Evolutionary conservation across 192 early-diverging fungal genomes (phyloP), one percentile per base, ranked within the genome.

Genomic region (Helicostylum pulchrum): DNA sequence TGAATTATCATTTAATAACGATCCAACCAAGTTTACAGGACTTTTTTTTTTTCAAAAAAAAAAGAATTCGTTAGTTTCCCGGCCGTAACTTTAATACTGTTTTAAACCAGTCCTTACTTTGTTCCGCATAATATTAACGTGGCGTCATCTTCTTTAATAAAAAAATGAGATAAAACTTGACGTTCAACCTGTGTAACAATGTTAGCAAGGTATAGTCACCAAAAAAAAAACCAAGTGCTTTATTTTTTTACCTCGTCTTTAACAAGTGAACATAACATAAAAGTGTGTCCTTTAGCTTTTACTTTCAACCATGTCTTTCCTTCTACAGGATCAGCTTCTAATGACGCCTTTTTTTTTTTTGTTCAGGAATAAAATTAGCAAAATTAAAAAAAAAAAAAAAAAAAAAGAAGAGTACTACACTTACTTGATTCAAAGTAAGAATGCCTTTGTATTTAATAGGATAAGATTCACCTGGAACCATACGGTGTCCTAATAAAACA

Each of bases 81-180:
- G 44, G 44, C 14, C 14, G 44, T 45, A 12, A 45, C 44, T 45
- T 9, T 45, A n/a, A n/a, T n/a, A n/a, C n/a, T n/a, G n/a, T 45
- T 9, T 14, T 53, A 14, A 15, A 9, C 3, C 19, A 63, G 26
- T 26, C 26, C 51, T 51, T 64, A 64, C 62, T 53, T 53, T 36
- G 15, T 34, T 14, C 62, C 62, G 9, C 9, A 39, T n/a, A 64
- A 15, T 39, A 34, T 64, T 14, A 64, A 30, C 1, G 51, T 64
- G 15, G 62, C 62, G 52, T 30, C 39, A 8, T 64, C 62, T 31
- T 53, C 51, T 43, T 34, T 51, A 19, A 51, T 44, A 44, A 64
- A 51, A 9, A 17, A 6, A 7, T 52, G 48, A 23, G 31, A 21
- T 23, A 52, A 45, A 4, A 32, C 9, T 26, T 64, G 62, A 20